Base-by-base conservation (phyloP, 805 yeast species). In the Saccharomyces kudriavzevii region DNA sequence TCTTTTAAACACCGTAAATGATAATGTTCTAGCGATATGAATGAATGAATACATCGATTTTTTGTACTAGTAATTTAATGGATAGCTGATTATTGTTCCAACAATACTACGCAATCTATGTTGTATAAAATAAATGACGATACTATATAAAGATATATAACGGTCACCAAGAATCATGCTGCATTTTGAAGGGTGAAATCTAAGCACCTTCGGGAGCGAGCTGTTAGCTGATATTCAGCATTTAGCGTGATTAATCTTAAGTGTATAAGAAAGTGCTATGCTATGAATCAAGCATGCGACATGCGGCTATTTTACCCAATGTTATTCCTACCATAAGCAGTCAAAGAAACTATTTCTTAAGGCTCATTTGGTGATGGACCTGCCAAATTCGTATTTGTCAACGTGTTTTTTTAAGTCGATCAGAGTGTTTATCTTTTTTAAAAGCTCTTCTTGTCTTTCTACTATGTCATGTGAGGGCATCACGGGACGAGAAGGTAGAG, bases 371-470 rank as follows among this genome's bases (percentile, higher is more conserved):
- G 73, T 69, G 53, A 84, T 74, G 30, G 76, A 74, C 40, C 80
- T 77, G 60, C 92, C 98, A 2, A 95, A 84, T 57, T 88, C 91
- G 13, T 91, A 73, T 70, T 89, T 90, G 68, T 94, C 99, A 22
- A 82, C 81, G 53, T 89, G 96, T 66, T 82, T 85, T 71, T 92
- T 92, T 14, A 91, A 75, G 52, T 94, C 98, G 52, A 91, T 74
- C 57, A 92, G 73, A 1, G 85, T 78, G 11, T 82, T 83, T 29
- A 89, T 87, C 0, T 84, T 74, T 58, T 84, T 83, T 49, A 87
- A 76, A 51, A 94, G 70, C 53, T 81, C 82, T 61, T 92, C 97
- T 64, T 86, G 90, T 62, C 81, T 82, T 5, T 83, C 77, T 70
- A 89, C 80, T 0, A 91, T 89, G 51, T 77, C 82, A 35, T 85